Base-by-base conservation (phyloP, 805 yeast genomes). In the Zygotorulaspora chibaensis region DNA sequence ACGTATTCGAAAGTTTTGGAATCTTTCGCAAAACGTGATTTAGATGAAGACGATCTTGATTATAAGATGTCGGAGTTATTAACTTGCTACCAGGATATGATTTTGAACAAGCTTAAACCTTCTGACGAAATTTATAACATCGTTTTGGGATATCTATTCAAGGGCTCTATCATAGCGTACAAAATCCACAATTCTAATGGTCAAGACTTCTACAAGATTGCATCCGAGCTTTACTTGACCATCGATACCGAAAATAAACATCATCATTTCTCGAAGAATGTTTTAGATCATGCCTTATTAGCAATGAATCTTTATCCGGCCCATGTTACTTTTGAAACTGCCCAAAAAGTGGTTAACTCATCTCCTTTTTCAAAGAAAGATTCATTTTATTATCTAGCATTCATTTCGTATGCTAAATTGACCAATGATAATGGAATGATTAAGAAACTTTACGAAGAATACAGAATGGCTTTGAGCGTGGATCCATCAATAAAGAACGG, bases 71-170 rank as follows among this genome's bases (percentile, higher is more conserved):
- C 86, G 2, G 77, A 75, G 43, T 61, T 84, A 47, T 66, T 84
- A 51, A 81, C 79, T 16, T 80, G 83, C 29, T 84, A 84, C 58
- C 85, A 84, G 41, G 89, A 83, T 55, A 66, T 83, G 59, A 69
- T 84, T 31, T 58, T 75, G 18, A 70, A 73, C 52, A 71, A 69
- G 49, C 48, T 78, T 33, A 81, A 77, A 58, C 93, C 93, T 13
- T 70, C 74, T 20, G 56, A 61, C 35, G 68, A 67, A 15, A 82
- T 86, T 7, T 84, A 78, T 61, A 69, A 76, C 54, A 60, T 76
- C 2, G 73, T 77, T 4, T 67, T 84, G 38, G 63, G 66, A 17
- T 73, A 76, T 26, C 67, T 84, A 23, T 68, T 83, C 42, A 65
- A 67, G 33, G 80, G 82, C 4, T 65, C 81, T 1, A 65, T 73